Evolutionary conservation across 495 filamentous ascomycete species (phyloP).

Genomic region (Antarctomyces pellizariae): DNA sequence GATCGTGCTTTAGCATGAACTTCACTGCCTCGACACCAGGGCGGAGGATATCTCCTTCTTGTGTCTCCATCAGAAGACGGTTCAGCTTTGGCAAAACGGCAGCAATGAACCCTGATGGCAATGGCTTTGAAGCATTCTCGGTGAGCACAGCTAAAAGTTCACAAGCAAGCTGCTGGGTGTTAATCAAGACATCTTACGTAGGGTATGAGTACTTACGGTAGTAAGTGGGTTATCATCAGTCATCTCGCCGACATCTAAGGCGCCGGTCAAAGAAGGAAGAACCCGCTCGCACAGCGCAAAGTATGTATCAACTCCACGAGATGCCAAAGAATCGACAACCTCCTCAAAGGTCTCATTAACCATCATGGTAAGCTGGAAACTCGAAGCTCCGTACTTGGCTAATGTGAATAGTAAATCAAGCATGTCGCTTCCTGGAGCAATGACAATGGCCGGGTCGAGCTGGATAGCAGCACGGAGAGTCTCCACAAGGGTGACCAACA

Average conservation of each 20-base stretch:
- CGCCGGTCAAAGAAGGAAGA: constrained; percentile 63
- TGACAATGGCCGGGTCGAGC: constrained; percentile 45
- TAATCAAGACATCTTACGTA: neutral
- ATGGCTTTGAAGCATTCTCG: constrained; percentile 55
- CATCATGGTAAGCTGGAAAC: constrained; percentile 63
- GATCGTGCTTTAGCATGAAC: constrained; percentile 68
- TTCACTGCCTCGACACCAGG: constrained; percentile 71
- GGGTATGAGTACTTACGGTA: constrained; percentile 25
- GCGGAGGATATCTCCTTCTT: constrained; percentile 68
- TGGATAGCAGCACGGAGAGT: constrained; percentile 64
- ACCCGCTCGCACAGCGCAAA: constrained; percentile 67
- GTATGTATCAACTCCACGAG: constrained; percentile 42
- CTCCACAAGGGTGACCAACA: constrained; percentile 75
- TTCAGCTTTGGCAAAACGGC: constrained; percentile 71
- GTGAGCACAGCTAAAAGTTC: constrained; percentile 65
- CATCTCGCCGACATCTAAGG: constrained; percentile 67
- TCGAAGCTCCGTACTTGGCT: constrained; percentile 65
- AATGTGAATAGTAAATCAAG: constrained; percentile 76
- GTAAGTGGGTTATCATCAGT: constrained; percentile 66
- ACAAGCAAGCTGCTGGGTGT: constrained; percentile 39
- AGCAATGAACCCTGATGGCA: constrained; percentile 70
- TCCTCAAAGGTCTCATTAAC: constrained; percentile 83
- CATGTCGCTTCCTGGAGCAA: constrained; percentile 37
- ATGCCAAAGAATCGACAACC: constrained; percentile 41
- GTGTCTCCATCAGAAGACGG: constrained; percentile 50